A percentile compares a stretch with the other conserved stretches of the same genome.
These are phyloP conservation scores for Russula brevipes DNA, from an alignment of 768 basidiomycete species.

Conservation along the genomic window DNA sequence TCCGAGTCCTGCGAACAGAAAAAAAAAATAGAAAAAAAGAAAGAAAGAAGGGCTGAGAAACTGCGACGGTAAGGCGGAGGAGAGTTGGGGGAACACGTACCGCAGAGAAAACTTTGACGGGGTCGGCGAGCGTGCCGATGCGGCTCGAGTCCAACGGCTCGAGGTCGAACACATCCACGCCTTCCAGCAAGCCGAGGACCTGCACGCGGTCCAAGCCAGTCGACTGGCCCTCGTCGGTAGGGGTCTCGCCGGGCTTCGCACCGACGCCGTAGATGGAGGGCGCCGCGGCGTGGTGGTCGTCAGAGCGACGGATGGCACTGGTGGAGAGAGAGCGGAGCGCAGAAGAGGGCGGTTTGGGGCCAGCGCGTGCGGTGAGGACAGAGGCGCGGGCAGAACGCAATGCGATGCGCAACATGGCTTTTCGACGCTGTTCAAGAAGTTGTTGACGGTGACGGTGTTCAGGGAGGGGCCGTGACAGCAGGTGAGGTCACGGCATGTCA, in stretches of 20 bases:
- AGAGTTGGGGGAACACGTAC: conserved; percentile 44
- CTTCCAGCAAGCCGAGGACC: conserved; percentile 81
- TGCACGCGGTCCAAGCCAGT: conserved; percentile 97
- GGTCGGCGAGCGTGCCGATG: conserved; percentile 82
- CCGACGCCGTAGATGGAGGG: conserved; percentile 70
- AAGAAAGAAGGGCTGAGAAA: neutral
- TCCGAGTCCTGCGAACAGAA: conserved; percentile 53
- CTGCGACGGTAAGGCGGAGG: neutral
- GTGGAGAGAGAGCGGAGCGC: conserved; percentile 55
- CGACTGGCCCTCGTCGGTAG: conserved; percentile 83
- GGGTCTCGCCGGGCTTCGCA: conserved; percentile 65
- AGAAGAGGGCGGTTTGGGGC: conserved; percentile 20
- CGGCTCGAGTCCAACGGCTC: conserved; percentile 78
- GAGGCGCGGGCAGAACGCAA: conserved; percentile 29
- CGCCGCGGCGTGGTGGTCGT: conserved; percentile 40
- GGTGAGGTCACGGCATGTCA: neutral
- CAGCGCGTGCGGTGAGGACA: conserved; percentile 14
- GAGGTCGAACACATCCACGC: conserved; percentile 85
- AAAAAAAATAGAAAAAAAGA: conserved; percentile 13
- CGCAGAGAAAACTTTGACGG: conserved; percentile 80
- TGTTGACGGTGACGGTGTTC: conserved; percentile 3
- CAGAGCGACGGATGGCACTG: conserved; percentile 52
- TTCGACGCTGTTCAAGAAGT: conserved; percentile 5
- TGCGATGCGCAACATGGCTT: conserved; percentile 32
- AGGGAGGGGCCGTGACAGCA: conserved; percentile 14